Conservation (phyloP, 371 early-diverging fungal genomes). For the Batkoa obscura region DNA sequence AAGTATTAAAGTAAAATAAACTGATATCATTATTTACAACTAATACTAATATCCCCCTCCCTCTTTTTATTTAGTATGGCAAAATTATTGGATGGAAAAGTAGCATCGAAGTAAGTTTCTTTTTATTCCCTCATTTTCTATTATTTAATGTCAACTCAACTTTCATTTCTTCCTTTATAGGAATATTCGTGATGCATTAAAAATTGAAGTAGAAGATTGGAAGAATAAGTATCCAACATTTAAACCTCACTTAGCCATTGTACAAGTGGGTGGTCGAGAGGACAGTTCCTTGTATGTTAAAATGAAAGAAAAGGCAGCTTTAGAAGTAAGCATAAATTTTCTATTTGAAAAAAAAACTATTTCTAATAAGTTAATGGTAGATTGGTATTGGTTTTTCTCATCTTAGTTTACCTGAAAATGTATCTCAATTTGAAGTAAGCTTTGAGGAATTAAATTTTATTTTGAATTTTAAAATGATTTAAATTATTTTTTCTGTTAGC, state of each 20-base stretch:
- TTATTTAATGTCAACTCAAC: background rate
- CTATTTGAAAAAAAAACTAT: background rate
- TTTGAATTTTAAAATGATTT: background rate
- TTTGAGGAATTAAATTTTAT: background rate
- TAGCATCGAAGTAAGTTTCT: constrained; percentile 31
- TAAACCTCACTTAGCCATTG: constrained; percentile 60
- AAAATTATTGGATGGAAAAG: constrained; percentile 46
- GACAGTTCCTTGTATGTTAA: constrained; percentile 82
- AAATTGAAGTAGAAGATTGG: constrained; percentile 36
- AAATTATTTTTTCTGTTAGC: constrained; percentile 6
- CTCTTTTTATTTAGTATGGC: constrained; percentile 11
- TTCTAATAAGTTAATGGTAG: background rate
- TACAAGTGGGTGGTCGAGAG: constrained; percentile 80
- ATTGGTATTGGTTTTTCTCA: background rate
- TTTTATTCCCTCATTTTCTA: background rate
- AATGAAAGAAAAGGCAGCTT: constrained; percentile 76
- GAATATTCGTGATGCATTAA: constrained; percentile 33
- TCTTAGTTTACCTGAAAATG: constrained; percentile 17
- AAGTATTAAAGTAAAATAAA: too few species aligned
- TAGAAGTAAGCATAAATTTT: constrained; percentile 31
- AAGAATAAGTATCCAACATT: constrained; percentile 35
- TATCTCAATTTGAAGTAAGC: constrained; percentile 20
- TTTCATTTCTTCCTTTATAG: constrained; percentile 14
- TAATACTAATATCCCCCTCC: too few species aligned
- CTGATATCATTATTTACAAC: too few species aligned